Percentiles rank a stretch among this genome's conserved stretches.
Conservation (phyloP, 345 rosid species). For the Acer campestre region DNA sequence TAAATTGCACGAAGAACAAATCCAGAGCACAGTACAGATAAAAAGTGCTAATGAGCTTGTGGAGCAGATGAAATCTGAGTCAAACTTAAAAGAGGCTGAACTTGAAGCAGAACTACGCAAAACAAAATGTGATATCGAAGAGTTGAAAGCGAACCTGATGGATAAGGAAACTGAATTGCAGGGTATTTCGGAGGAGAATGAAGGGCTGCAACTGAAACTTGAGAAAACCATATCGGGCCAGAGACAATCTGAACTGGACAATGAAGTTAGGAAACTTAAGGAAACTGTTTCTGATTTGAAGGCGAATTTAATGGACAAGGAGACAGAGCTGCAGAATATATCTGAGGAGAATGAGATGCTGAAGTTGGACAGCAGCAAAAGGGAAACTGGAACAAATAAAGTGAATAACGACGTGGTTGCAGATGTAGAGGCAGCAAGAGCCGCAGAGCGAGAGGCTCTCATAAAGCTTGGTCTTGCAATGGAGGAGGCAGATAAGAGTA, state of each 20-base stretch:
- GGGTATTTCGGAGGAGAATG: slow-evolving; percentile 77
- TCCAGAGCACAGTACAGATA: slow-evolving; percentile 42
- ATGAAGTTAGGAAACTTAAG: slow-evolving; percentile 53
- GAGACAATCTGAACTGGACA: slow-evolving; percentile 38
- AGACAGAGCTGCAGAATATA: slow-evolving; percentile 63
- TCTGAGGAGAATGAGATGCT: slow-evolving; percentile 71
- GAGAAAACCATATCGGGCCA: slow-evolving; percentile 35
- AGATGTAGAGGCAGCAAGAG: slow-evolving; percentile 44
- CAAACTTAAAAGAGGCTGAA: slow-evolving; percentile 54
- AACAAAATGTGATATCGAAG: slow-evolving; percentile 57
- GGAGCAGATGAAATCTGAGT: slow-evolving; percentile 46
- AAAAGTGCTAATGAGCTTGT: slow-evolving; percentile 51
- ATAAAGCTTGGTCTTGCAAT: slow-evolving; percentile 70
- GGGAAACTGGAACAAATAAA: slow-evolving; percentile 44
- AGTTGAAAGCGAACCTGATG: slow-evolving; percentile 77
- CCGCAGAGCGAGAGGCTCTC: slow-evolving; percentile 58
- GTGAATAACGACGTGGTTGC: slow-evolving; percentile 30
- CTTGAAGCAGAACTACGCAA: slow-evolving; percentile 60
- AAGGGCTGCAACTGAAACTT: slow-evolving; percentile 49
- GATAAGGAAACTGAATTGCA: slow-evolving; percentile 87
- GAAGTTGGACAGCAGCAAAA: slow-evolving; percentile 52
- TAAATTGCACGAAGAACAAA: slow-evolving; percentile 43
- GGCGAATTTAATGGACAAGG: slow-evolving; percentile 75
- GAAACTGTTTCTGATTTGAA: slow-evolving; percentile 55
- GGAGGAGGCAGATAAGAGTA: slow-evolving; percentile 85